Evolutionary conservation across 306 rosid species (phyloP), one percentile per base, ranked within the genome.

Genomic region (Prunus kanzakura): DNA sequence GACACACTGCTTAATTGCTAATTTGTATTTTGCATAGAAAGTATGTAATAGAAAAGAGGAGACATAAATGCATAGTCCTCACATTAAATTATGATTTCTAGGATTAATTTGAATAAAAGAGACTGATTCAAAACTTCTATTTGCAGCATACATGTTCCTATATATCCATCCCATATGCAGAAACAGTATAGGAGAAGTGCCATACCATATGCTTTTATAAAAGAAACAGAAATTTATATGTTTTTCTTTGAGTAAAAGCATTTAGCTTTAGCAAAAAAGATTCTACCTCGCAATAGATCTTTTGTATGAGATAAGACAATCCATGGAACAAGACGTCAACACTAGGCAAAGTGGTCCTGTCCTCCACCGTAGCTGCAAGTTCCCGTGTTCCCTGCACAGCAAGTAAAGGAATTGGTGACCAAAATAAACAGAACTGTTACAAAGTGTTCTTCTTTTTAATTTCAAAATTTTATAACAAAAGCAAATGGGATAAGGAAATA

Each of bases 231-330:
- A 38, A 64, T 18, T 3, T 35, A 30, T 16, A 38, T 64, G 52
- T 55, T 60, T 20, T 35, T 22, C 49, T 7, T 52, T 70, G 18
- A 30, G 49, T 12, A 71, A 70, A 49, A 69, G 61, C 23, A 50
- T 19, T 29, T 55, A 69, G 38, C 13, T n/a, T 71, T 32, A 12
- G 66, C 41, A 3, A 4, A 56, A 30, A 38, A 49, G 35, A 52
- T 3, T 55, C n/a, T 52, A 94, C 98, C 96, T 94, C 93, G 61
- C 88, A 83, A 1, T 89, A 84, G 58, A 92, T 88, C 88, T 88
- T 90, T 64, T 92, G 87, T 56, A 94, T 86, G 77, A 92, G 61
- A 74, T 80, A 84, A 81, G 95, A 74, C 77, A 89, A 50, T 23
- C 88, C 82, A 11, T 92, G 93, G 74, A 85, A 86, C 83, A 84